These are phyloP conservation scores for Datura wrightii DNA, from an alignment of 257 asterid genomes.

Conservation along the genomic window DNA sequence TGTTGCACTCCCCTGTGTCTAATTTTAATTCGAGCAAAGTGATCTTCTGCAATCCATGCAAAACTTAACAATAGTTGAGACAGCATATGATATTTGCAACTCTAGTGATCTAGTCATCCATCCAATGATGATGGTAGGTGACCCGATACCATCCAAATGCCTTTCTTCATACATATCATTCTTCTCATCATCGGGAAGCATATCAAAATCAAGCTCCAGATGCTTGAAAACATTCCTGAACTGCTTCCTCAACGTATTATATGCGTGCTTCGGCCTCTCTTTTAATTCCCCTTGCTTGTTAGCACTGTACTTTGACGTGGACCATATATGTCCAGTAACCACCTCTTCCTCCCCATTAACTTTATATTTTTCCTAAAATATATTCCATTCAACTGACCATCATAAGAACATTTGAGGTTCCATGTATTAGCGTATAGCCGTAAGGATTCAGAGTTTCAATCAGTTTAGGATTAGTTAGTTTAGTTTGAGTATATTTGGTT, in stretches of 20 bases:
- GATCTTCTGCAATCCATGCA: constrained; percentile 96
- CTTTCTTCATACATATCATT: constrained; percentile 66
- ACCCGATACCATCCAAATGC: constrained; percentile 96
- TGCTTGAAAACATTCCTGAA: constrained; percentile 74
- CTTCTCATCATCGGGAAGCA: constrained; percentile 64
- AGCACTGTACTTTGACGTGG: constrained; percentile 74
- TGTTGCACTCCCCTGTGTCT: constrained; percentile 49
- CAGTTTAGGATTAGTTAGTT: no score
- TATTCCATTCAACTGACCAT: constrained; percentile 60
- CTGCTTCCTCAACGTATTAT: constrained; percentile 66
- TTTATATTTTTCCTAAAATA: constrained; percentile 77
- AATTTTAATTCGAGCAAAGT: constrained; percentile 77
- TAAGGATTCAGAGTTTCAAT: no score
- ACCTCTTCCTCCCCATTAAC: constrained; percentile 84
- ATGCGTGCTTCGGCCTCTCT: constrained; percentile 87
- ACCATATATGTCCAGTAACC: constrained; percentile 91
- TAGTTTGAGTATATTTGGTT: no score
- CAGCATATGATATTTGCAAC: constrained; percentile 47
- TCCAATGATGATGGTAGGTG: constrained; percentile 71
- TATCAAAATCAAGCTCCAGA: constrained; percentile 55
- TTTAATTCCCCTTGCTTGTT: constrained; percentile 78
- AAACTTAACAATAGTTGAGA: constrained; percentile 69
- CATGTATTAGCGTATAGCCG: no score
- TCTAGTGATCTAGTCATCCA: constrained; percentile 60
- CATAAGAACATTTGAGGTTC: constrained; percentile 71